These are phyloP conservation scores for Zoysia pacifica DNA, from an alignment of 176 grass and related monocot genomes.

Conservation along the genomic window DNA sequence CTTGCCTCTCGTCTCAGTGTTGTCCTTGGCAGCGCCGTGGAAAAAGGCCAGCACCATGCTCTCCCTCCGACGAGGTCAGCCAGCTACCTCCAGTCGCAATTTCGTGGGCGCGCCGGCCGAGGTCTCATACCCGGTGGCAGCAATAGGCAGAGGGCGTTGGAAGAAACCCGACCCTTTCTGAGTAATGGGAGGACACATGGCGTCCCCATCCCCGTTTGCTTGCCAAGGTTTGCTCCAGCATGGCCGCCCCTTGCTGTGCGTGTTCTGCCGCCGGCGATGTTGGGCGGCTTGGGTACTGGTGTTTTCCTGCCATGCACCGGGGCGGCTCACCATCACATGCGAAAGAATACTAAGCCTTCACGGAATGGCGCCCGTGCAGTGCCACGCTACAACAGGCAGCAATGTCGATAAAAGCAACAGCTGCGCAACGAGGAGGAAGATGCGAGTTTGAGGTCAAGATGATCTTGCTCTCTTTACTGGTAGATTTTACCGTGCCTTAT, in stretches of 20 bases:
- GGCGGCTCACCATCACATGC: not conserved
- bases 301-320: not conserved
- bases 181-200: not conserved
- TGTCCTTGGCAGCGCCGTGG: not conserved
- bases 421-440: not conserved
- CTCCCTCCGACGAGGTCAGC: not conserved
- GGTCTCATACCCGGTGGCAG: too few species aligned
- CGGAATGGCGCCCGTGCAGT: not conserved
- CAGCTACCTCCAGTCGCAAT: not conserved
- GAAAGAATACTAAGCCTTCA: not conserved
- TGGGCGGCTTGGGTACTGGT: not conserved
- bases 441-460: not conserved
- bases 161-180: not conserved
- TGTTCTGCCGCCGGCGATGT: not conserved
- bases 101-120: not conserved
- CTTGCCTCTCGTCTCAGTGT: not conserved
- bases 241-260: not conserved
- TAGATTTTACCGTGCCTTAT: too few species aligned
- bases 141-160: not conserved
- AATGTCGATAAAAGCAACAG: not conserved
- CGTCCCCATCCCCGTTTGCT: not conserved
- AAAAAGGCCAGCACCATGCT: not conserved
- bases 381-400: not conserved
- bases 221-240: not conserved
- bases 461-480: too few species aligned